phyloP scores from a whole-genome alignment of 805 yeast genomes.

The Brettanomyces anomalus region DNA sequence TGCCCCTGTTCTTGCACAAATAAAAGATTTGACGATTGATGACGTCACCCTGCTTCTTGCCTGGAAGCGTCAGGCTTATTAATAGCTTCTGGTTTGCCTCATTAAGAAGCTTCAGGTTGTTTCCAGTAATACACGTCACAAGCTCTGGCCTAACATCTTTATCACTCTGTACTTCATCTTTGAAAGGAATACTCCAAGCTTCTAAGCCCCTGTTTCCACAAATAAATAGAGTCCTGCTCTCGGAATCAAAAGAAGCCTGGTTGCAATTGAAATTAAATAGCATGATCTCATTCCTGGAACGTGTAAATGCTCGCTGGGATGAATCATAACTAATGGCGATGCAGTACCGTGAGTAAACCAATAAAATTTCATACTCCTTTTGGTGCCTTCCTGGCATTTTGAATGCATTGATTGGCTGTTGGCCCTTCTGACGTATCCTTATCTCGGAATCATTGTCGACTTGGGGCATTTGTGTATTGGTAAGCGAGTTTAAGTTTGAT shows the following conservation, averaged over 20 bases:
- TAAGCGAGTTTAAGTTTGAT: slow-evolving; percentile 19
- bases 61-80: slow-evolving; percentile 8
- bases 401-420: slow-evolving; percentile 21
- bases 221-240: slow-evolving; percentile 16
- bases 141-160: slow-evolving; percentile 14
- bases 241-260: slow-evolving; percentile 21
- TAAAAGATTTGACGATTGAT: too few species aligned
- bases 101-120: slow-evolving; percentile 15
- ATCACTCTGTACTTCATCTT: slow-evolving; percentile 5
- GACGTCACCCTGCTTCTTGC: too few species aligned
- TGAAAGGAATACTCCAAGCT: slow-evolving; percentile 15
- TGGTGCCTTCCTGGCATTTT: slow-evolving; percentile 11
- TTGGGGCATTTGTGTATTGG: slow-evolving; percentile 20
- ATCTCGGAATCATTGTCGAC: slow-evolving; percentile 18
- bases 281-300: slow-evolving; percentile 19
- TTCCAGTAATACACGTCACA: slow-evolving; percentile 19
- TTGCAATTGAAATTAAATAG: slow-evolving; percentile 18
- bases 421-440: slow-evolving; percentile 17
- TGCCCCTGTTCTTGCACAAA: too few species aligned
- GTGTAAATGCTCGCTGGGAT: slow-evolving; percentile 14
- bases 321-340: slow-evolving; percentile 17
- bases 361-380: slow-evolving; percentile 18
- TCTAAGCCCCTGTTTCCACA: slow-evolving; percentile 19
- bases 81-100: slow-evolving; percentile 21
- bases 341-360: slow-evolving; percentile 22